Evolutionary conservation across 2,329 filamentous ascomycete species (phyloP).

Genomic region (Ophiostoma pallidulum): DNA sequence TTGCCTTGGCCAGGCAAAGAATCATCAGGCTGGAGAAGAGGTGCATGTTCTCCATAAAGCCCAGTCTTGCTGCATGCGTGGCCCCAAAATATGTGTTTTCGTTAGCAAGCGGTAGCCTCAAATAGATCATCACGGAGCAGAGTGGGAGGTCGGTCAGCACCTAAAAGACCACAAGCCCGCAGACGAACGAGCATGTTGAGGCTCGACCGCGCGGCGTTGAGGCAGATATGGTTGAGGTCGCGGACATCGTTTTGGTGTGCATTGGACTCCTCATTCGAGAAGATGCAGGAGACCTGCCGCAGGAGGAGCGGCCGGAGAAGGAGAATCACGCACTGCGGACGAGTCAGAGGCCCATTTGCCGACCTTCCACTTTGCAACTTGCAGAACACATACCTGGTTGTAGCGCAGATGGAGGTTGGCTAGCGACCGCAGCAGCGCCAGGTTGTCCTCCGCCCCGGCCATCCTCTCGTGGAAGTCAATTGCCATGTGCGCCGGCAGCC

Average conservation of each 20-base stretch:
- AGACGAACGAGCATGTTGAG: neutral
- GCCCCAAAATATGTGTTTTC: too few relatives aligned
- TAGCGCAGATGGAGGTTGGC: conserved; percentile 7
- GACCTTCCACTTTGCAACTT: too few relatives aligned
- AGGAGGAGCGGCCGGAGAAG: conserved; percentile 7
- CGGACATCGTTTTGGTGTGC: neutral
- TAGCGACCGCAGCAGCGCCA: neutral
- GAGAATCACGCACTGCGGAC: conserved; percentile 5
- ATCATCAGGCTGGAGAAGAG: conserved; percentile 6
- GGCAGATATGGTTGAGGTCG: neutral
- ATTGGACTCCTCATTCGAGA: neutral
- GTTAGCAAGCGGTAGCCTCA: too few relatives aligned
- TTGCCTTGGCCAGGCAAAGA: conserved; percentile 1
- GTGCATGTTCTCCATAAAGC: conserved; percentile 11
- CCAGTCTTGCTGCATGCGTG: neutral
- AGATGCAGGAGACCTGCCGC: neutral
- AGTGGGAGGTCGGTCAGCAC: too few relatives aligned
- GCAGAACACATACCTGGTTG: conserved; percentile 6
- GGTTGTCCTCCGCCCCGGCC: neutral
- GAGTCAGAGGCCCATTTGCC: too few relatives aligned
- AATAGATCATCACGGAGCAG: too few relatives aligned
- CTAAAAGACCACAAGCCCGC: neutral
- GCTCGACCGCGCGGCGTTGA: neutral
- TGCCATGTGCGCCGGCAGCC: neutral
- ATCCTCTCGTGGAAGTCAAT: neutral